phyloP scores from a whole-genome alignment of 2,329 filamentous ascomycete species.

The Neopestalotiopsis rosae region DNA sequence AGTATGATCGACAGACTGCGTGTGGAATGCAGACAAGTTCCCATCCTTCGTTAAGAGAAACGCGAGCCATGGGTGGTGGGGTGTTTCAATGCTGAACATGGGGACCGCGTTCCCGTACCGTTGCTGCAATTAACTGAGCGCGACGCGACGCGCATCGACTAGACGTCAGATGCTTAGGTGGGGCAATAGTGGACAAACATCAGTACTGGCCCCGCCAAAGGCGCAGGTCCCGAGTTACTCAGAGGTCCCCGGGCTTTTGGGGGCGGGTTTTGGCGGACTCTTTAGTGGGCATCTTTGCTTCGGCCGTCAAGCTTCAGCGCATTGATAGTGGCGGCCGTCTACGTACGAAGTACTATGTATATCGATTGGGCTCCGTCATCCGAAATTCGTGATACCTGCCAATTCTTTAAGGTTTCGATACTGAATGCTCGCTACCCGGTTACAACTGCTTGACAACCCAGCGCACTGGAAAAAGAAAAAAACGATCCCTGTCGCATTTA shows the following conservation, averaged over 20 bases:
- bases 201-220: neutral
- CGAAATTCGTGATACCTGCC: neutral
- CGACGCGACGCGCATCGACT: constrained; percentile 14
- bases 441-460: neutral
- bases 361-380: neutral
- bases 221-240: neutral
- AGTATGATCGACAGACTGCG: neutral
- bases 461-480: neutral
- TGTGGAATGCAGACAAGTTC: neutral
- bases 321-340: neutral
- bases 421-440: neutral
- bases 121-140: neutral
- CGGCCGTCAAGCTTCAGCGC: neutral
- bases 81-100: neutral
- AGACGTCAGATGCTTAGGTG: neutral
- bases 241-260: neutral
- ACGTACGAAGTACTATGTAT: neutral
- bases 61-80: neutral
- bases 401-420: neutral
- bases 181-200: neutral
- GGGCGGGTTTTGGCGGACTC: neutral
- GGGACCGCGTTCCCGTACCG: neutral
- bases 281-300: neutral
- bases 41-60: neutral
- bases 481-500: neutral